Base-by-base conservation (phyloP, 2,329 filamentous ascomycete genomes). In the Colletotrichum neosansevieriae region DNA sequence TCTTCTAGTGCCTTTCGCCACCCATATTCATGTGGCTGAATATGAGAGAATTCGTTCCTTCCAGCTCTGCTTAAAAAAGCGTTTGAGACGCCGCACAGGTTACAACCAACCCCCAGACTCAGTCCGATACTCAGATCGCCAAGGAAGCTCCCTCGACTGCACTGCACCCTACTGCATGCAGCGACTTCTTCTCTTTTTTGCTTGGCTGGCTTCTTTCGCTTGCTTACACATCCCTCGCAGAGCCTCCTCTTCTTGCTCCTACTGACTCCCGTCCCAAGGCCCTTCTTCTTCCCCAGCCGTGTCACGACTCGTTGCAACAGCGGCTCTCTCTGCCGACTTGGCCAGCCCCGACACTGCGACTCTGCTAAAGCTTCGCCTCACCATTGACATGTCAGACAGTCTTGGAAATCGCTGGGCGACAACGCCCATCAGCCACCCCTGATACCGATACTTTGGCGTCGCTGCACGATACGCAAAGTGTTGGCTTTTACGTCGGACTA, bases 61-160 rank as follows among this genome's bases (percentile, higher is more conserved):
- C n/a, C n/a, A n/a, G n/a, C n/a, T n/a, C n/a, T n/a, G 67, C 67
- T 67, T 67, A 62, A 67, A 69, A 67, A 69, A 67, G 67, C 63
- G 32, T 6, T 32, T 69, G 67, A 69, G 67, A 69, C 67, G 67
- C 67, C 67, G 67, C 67, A 69, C 63, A 24, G 1, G 3, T 24
- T 24, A 21, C 21, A 69, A 58, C 60, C 53, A 34, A 60, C 42
- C 67, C 63, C 58, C 62, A 67, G 67, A 67, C 67, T 67, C 63
- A 61, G 67, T 58, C 57, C 63, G 57, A 67, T 67, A 62, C 58
- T 67, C 51, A 51, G 36, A 67, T 61, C 57, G 67, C 67, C 67
- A 69, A 69, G 67, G 57, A 58, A 53, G 24, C 44, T 69, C 67
- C 61, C 56, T 60, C 49, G 49, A 53, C 53, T 29, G 29, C 6